Evolutionary conservation across 2,329 filamentous ascomycete species (phyloP).

Genomic region (Didymella lethalis): DNA sequence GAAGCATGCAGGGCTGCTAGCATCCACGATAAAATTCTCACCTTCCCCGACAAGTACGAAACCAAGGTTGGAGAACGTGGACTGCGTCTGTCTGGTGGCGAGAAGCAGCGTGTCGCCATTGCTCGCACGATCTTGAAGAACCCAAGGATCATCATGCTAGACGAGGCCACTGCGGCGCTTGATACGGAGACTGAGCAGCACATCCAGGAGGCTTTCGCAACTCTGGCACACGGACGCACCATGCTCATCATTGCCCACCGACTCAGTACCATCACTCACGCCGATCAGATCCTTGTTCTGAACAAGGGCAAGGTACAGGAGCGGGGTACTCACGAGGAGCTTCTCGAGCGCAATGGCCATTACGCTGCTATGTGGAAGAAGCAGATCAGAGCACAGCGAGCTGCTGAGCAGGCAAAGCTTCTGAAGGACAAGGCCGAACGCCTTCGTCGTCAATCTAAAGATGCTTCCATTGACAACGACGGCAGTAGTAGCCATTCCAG

Average conservation of each 20-base stretch:
- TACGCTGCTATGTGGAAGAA: conserved; percentile 63
- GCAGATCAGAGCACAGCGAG: conserved; percentile 59
- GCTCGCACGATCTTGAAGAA: conserved; percentile 92
- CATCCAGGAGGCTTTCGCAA: conserved; percentile 85
- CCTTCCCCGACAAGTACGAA: conserved; percentile 85
- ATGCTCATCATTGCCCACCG: conserved; percentile 91
- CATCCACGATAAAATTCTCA: conserved; percentile 90
- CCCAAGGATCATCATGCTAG: conserved; percentile 88
- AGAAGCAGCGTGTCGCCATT: conserved; percentile 93
- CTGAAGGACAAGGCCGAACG: conserved; percentile 60
- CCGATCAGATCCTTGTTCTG: conserved; percentile 64
- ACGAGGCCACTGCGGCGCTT: conserved; percentile 90
- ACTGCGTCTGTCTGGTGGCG: conserved; percentile 84
- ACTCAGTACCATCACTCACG: conserved; percentile 63
- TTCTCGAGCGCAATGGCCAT: conserved; percentile 55
- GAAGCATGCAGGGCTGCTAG: conserved; percentile 84
- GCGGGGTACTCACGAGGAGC: conserved; percentile 60
- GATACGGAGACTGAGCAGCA: conserved; percentile 93
- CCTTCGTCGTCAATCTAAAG: conserved; percentile 58
- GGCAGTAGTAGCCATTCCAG: conserved; percentile 50
- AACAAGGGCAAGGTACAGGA: conserved; percentile 62
- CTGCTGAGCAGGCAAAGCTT: conserved; percentile 59
- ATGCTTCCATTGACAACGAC: conserved; percentile 49
- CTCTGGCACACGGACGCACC: conserved; percentile 83
- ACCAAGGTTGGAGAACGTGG: conserved; percentile 93